Base-by-base conservation (phyloP, 352 stramenopile species). In the Thalassiosira ordinaria region DNA sequence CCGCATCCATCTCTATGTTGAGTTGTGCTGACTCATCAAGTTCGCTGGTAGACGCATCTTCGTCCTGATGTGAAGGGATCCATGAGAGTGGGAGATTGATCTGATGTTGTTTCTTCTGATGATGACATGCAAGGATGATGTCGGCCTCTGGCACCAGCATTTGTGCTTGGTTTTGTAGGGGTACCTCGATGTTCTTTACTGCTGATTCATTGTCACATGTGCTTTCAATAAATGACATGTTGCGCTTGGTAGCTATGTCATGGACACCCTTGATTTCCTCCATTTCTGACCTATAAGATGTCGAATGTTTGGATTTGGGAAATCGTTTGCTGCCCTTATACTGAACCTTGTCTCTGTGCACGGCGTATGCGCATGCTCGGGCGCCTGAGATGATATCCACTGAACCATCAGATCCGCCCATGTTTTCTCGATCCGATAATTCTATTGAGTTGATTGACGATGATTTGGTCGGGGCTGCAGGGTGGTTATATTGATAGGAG, bases 61-160 rank as follows among this genome's bases (percentile, higher is more conserved):
- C 60, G 27, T 72, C 63, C 18, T 72, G 46, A 26, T 72, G 63
- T 14, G 1, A 44, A n/a, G 61, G 47, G 20, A 72, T 20, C 44
- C 47, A 61, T 22, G 1, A 2, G 3, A 72, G 5, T 14, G 6
- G 41, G 22, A 49, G n/a, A 16, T 61, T 1, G 13, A n/a, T 18
- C 7, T 44, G 1, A 4, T 5, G 1, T 3, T 35, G 18, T 11
- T 46, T 20, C 2, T 20, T 7, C 1, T n/a, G 44, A 11, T 61
- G 7, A 20, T 72, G 63, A 46, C 16, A 37, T 18, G 63, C 63
- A 2, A 71, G 37, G 7, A 71, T 71, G 20, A 71, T 56, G 41
- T 71, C 61, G 22, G 61, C 61, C 8, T 72, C 63, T 11, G 63
- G 44, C 8, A 6, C 13, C 5, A 72, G 46, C 22, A 46, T 49